Base-by-base conservation (phyloP, 140 eudicot genomes). In the Cichorium intybus region DNA sequence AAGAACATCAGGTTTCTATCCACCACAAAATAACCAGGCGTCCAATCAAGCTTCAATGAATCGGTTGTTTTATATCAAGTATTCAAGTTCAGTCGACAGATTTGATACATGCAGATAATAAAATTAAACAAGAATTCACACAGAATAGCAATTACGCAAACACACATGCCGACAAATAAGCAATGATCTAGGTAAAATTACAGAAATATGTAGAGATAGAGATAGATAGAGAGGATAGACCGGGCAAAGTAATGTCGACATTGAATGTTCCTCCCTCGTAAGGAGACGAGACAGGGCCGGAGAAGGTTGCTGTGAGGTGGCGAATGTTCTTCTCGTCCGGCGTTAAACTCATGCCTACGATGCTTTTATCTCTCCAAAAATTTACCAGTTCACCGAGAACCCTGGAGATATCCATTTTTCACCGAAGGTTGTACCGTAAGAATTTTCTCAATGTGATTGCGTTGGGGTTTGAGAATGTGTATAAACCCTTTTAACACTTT, bases 261-360 rank as follows among this genome's bases (percentile, higher is more conserved):
- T 62, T 54, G 55, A 76, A 76, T 21, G 60, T 28, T 41, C 76
- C 80, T 34, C 72, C 80, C 6, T 76, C 72, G 34, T 76, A 69
- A 15, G 80, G 80, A 51, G 80, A 51, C 60, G 76, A 69, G 20
- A 45, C 23, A 17, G 80, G 80, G 34, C 80, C 76, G 21, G 80
- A 76, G 53, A 76, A 69, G 61, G 64, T 76, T 10, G 80, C 80
- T 11, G 69, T 75, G 60, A 75, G 76, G 60, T 62, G 76, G 46
- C 66, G 67, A 24, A 69, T 14, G 57, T 69, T 23, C 12, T 54
- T 49, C 6, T 62, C 75, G 60, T 69, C 72, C 5, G 72, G 66
- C n/a, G 16, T 24, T 56, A 76, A 69, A 41, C 64, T 67, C 75
- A 67, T 68, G 62, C 70, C 75, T 4, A 28, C 0, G 21, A 60